Base-by-base conservation (phyloP, 2,329 filamentous ascomycete species). In the Penicillium verrucosum region DNA sequence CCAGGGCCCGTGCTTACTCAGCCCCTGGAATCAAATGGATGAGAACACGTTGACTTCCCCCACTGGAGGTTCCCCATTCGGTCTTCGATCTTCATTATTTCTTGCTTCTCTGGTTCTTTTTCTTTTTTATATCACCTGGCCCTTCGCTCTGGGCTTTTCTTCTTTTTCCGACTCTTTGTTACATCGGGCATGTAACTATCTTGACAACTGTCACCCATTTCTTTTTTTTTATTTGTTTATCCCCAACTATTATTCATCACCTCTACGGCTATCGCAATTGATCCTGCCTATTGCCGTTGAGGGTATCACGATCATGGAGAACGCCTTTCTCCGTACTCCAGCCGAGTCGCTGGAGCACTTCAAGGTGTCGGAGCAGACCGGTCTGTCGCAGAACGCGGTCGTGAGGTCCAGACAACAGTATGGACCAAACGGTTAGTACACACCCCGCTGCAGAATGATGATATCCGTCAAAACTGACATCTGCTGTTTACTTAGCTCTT, bases 361-460 rank as follows among this genome's bases (percentile, higher is more conserved):
- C 68, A 65, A 76, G 60, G 81, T 83, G 53, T 71, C 75, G 23
- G 80, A 84, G 70, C 65, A 74, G 45, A 69, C 73, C 50, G 82
- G 82, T 57, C 69, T 85, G 25, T 79, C 80, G 36, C 75, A 77
- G 54, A 67, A 74, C 48, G 80, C 82, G 66, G 80, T 82, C 10
- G 51, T 71, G 45, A 69, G 73, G 56, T 72, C 74, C 57, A 74
- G 78, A 62, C 62, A 78, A 60, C 80, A 78, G 65, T 73, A 82
- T 73, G 82, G 82, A 58, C 77, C 74, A 48, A 85, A 85, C 73
- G 80, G 82, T 84, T 71, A 66, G 75, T 71, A n/a, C 21, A 25
- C 27, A 29, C 12, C 10, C 32, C n/a, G 37, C 32, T 12, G 7
- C 51, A 27, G 14, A 40, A 37, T 37, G 41, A 61, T 23, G 51